A percentile compares a stretch with the other conserved stretches of the same genome.
phyloP scores from a whole-genome alignment of 805 yeast species.

The Candida railenensis region DNA sequence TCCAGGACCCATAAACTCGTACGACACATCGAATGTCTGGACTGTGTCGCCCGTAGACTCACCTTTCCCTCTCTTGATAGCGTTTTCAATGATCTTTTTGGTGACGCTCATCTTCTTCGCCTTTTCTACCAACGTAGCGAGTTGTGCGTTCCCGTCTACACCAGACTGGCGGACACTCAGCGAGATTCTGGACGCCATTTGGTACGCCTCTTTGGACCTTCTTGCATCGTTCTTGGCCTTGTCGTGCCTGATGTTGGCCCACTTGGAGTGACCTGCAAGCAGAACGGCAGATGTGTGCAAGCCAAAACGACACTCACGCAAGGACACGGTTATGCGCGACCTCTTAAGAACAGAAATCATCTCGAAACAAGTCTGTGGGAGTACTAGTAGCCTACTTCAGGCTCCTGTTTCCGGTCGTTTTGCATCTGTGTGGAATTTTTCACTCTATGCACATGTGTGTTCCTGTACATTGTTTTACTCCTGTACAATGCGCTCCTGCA shows the following conservation, averaged over 20 bases:
- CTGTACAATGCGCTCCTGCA: too few relatives aligned
- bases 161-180: slow-evolving; percentile 74
- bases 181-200: slow-evolving; percentile 70
- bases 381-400: too few relatives aligned
- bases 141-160: slow-evolving; percentile 60
- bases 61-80: slow-evolving; percentile 82
- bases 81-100: slow-evolving; percentile 83
- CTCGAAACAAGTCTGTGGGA: too few relatives aligned
- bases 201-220: slow-evolving; percentile 65
- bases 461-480: too few relatives aligned
- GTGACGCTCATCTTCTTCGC: slow-evolving; percentile 77
- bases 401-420: too few relatives aligned
- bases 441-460: too few relatives aligned
- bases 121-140: slow-evolving; percentile 71
- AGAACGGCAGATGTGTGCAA: slow-evolving; percentile 13
- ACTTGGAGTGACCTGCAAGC: slow-evolving; percentile 85
- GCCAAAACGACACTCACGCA: background rate
- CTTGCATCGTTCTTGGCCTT: slow-evolving; percentile 90
- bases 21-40: slow-evolving; percentile 53
- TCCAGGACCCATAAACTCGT: slow-evolving; percentile 92
- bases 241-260: slow-evolving; percentile 94
- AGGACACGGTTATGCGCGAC: background rate
- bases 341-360: background rate
- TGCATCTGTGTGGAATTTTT: too few relatives aligned
- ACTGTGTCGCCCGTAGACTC: slow-evolving; percentile 48